Evolutionary conservation across 2,329 filamentous ascomycete genomes (phyloP), one percentile per base, ranked within the genome.

Genomic region (Calonectria naviculata): DNA sequence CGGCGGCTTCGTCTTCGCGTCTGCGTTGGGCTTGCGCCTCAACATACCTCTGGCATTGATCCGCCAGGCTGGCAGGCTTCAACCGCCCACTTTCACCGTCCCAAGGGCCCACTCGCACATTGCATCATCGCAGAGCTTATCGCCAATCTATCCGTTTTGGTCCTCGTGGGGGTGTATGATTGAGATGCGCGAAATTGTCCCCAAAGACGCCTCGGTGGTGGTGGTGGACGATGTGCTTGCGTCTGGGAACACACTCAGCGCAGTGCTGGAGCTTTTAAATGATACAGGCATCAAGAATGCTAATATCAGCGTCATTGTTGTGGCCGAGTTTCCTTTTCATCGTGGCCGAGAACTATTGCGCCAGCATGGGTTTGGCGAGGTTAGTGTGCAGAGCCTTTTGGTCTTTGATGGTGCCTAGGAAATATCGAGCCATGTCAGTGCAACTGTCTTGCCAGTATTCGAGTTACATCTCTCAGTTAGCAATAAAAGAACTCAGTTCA

Each of bases 151-250:
- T n/a, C n/a, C n/a, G n/a, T n/a, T n/a, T n/a, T n/a, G n/a, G n/a
- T n/a, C n/a, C n/a, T n/a, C n/a, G n/a, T n/a, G n/a, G n/a, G 79
- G 81, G 67, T 82, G 83, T 42, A 77, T 70, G 36, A 84, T 92
- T 8, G 89, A 90, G 80, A 89, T 92, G 78, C 82, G 82, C 19
- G 75, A 75, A 21, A 81, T 85, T 81, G 79, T 92, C 21, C 74
- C 81, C 0, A 76, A 29, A 41, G 84, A 80, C 1, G 80, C 78
- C 5, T 82, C 81, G 5, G 86, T 91, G 13, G 82, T 91, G n/a
- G 84, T 79, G 0, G 84, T 92, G 6, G 90, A 92, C 70, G 90
- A 92, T 79, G 89, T 91, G 31, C 85, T 92, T 67, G 84, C 90
- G 7, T 88, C 87, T 0, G 89, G 89, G 1, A 74, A 83, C 73